Conservation (phyloP, 192 early-diverging fungal species). For the Coemansia sp. region DNA sequence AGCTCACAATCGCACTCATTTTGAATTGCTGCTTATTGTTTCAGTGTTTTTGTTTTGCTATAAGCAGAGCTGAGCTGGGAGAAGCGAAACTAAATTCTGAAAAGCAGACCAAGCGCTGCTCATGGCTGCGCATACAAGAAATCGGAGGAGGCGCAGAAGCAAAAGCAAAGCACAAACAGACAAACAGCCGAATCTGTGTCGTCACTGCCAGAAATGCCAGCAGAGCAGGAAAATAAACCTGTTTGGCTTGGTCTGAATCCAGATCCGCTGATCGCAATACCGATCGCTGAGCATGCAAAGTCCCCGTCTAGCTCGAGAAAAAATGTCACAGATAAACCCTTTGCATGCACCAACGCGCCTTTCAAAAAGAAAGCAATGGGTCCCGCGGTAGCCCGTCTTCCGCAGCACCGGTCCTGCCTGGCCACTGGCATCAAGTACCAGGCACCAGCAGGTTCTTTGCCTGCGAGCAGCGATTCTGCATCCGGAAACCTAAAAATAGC, state of each 20-base stretch:
- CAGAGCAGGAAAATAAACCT: background rate
- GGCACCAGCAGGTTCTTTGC: background rate
- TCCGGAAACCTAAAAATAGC: background rate
- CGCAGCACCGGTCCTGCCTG: background rate
- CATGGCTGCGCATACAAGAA: too few species aligned
- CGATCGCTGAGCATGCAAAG: background rate
- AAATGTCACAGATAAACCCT: background rate
- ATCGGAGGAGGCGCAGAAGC: too few species aligned
- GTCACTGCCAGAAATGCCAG: background rate
- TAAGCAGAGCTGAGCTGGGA: background rate
- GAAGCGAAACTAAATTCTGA: background rate
- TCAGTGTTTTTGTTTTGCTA: background rate
- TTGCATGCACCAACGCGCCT: background rate
- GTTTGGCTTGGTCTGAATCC: background rate
- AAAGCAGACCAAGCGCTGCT: too few species aligned
- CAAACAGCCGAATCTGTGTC: background rate
- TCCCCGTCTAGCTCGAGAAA: background rate
- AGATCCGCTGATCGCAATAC: background rate
- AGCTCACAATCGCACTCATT: background rate
- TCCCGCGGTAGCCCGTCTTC: background rate
- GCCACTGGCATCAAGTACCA: too few species aligned
- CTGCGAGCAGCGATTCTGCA: background rate
- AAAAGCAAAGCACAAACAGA: too few species aligned
- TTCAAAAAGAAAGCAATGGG: background rate
- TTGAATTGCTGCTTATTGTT: background rate